Percentiles rank a stretch among this genome's conserved stretches.
Evolutionary conservation across 2,329 filamentous ascomycete genomes (phyloP).

Genomic region (Paracamarosporium sp.): DNA sequence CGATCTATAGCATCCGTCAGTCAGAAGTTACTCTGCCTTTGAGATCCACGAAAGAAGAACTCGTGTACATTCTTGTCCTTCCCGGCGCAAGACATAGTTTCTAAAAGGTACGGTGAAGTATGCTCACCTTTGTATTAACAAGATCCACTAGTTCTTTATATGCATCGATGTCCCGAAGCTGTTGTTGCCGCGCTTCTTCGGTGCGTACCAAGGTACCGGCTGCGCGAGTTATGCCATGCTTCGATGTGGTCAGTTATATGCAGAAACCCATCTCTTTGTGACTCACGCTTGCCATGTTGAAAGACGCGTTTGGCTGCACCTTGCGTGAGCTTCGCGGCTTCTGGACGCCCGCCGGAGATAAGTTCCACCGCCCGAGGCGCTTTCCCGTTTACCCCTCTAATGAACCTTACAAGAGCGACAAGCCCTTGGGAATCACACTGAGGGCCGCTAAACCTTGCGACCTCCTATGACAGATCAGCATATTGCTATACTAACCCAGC

Average conservation of each 20-base stretch:
- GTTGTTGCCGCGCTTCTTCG: constrained; percentile 73
- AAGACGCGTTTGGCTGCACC: constrained; percentile 10
- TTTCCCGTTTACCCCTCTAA: constrained; percentile 27
- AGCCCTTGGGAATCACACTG: constrained; percentile 2
- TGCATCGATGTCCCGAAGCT: constrained; percentile 75
- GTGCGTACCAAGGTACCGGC: constrained; percentile 63
- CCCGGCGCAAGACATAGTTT: not conserved
- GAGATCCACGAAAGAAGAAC: not conserved
- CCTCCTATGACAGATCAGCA: constrained; percentile 26
- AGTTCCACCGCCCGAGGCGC: constrained; percentile 36
- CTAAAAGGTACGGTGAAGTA: not conserved
- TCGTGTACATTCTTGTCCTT: not conserved
- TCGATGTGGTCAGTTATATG: constrained; percentile 26
- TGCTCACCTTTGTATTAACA: constrained; percentile 68
- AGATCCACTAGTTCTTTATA: constrained; percentile 75
- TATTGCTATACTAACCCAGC: constrained; percentile 43
- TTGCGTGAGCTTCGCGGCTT: constrained; percentile 18
- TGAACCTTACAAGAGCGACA: constrained; percentile 18
- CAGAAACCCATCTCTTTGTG: not conserved
- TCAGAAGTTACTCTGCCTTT: not conserved
- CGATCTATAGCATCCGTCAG: constrained; percentile 41
- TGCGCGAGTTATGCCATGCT: constrained; percentile 84
- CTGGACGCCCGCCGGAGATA: constrained; percentile 28
- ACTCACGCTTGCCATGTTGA: constrained; percentile 51
- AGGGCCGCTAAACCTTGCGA: constrained; percentile 13